A percentile compares a stretch with the other conserved stretches of the same genome.
These are phyloP conservation scores for Trichoderma cornu-damae DNA, from an alignment of 2,329 filamentous ascomycete species.

Conservation along the genomic window DNA sequence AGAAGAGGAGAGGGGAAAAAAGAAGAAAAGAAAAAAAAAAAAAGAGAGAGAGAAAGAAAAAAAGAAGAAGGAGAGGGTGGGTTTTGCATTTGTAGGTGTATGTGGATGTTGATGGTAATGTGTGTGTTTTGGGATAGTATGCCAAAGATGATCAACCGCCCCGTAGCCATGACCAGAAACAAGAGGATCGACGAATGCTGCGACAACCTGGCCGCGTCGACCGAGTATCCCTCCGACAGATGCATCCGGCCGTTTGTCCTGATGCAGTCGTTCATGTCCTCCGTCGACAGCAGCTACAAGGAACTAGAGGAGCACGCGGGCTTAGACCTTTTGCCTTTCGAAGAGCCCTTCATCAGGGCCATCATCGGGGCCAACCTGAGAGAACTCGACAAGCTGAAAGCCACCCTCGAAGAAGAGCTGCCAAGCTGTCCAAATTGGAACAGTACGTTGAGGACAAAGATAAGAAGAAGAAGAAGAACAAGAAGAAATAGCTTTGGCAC, in stretches of 20 bases:
- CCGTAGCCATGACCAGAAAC: background rate
- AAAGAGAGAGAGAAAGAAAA: background rate
- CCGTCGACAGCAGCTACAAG: conserved; percentile 1
- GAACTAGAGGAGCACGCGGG: background rate
- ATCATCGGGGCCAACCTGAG: conserved; percentile 8
- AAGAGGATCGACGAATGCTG: conserved; percentile 15
- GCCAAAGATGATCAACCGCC: background rate
- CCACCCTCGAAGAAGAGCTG: background rate
- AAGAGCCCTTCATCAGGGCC: background rate
- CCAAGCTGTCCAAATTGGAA: background rate
- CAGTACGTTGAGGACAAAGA: background rate
- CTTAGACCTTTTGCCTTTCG: background rate
- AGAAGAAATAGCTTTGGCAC: too few species aligned
- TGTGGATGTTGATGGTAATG: background rate
- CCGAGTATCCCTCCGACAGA: conserved; percentile 16
- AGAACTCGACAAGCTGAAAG: background rate
- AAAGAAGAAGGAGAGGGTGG: background rate
- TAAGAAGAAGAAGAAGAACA: too few species aligned
- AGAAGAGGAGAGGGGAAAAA: background rate
- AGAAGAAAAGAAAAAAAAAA: too few species aligned
- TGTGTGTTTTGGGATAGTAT: background rate
- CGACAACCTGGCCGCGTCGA: conserved; percentile 1
- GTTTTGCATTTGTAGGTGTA: too few species aligned
- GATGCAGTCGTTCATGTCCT: background rate
- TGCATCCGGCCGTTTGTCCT: conserved; percentile 13